These are phyloP conservation scores for Nitzschia sp. DNA, from an alignment of 108 stramenopile genomes.

Conservation along the genomic window DNA sequence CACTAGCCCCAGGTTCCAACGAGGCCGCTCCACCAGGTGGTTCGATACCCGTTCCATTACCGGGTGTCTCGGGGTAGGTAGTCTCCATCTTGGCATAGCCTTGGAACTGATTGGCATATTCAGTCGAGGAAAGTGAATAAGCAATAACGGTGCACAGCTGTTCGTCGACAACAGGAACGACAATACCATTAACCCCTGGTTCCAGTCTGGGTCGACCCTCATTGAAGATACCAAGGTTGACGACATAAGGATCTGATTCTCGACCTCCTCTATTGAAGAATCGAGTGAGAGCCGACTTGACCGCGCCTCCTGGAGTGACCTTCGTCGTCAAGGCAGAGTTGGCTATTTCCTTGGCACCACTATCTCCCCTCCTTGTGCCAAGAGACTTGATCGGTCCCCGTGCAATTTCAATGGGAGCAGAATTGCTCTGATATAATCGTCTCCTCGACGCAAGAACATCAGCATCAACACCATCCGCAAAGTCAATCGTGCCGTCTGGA, in stretches of 20 bases:
- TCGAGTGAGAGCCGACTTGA: slow-evolving; percentile 87
- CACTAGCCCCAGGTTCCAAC: background rate
- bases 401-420: background rate
- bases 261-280: slow-evolving; percentile 88
- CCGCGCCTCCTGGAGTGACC: slow-evolving; percentile 82
- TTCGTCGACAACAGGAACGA: slow-evolving; percentile 94
- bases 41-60: background rate
- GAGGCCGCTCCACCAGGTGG: slow-evolving; percentile 19
- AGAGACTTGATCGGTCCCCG: slow-evolving; percentile 20
- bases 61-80: slow-evolving; percentile 13
- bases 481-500: slow-evolving; percentile 60
- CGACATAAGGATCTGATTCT: slow-evolving; percentile 81
- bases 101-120: slow-evolving; percentile 83
- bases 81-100: slow-evolving; percentile 43
- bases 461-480: slow-evolving; percentile 81
- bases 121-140: slow-evolving; percentile 83
- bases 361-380: slow-evolving; percentile 27
- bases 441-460: slow-evolving; percentile 86
- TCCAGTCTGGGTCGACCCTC: slow-evolving; percentile 89
- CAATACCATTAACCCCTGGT: slow-evolving; percentile 86
- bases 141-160: slow-evolving; percentile 93
- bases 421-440: slow-evolving; percentile 48
- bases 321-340: slow-evolving; percentile 36
- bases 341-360: background rate
- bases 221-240: slow-evolving; percentile 87